A percentile compares a stretch with the other conserved stretches of the same genome.
Conservation (phyloP, 176 grass and related monocot genomes). For the Avena sativa region DNA sequence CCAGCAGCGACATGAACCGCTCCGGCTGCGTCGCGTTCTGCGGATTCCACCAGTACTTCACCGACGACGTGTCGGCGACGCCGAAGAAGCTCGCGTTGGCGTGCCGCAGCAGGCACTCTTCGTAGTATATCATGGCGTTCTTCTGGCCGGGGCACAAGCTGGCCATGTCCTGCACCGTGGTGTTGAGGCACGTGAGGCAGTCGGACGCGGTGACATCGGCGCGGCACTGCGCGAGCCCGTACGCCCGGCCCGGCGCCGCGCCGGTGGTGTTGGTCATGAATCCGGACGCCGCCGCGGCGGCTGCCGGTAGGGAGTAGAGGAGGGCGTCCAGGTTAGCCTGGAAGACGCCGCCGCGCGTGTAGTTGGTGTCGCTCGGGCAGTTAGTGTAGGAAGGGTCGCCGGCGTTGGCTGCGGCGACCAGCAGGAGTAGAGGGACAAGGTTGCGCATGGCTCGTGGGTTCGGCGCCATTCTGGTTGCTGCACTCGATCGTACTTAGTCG, state of each 20-base stretch:
- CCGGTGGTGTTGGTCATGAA: slow-evolving; percentile 44
- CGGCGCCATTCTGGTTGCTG: background rate
- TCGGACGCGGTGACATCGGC: slow-evolving; percentile 27
- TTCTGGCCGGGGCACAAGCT: background rate
- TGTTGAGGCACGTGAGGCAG: slow-evolving; percentile 44
- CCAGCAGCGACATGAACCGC: slow-evolving; percentile 3
- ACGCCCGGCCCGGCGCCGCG: slow-evolving; percentile 23
- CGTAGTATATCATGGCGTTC: background rate
- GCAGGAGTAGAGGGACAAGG: background rate
- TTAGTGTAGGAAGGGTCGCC: no score
- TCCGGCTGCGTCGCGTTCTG: slow-evolving; percentile 1
- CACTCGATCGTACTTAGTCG: no score
- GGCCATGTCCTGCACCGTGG: background rate
- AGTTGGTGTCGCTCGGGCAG: slow-evolving; percentile 31
- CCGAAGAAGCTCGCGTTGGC: slow-evolving; percentile 53
- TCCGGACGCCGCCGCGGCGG: slow-evolving; percentile 16
- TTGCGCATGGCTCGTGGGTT: background rate
- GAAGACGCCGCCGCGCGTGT: no score
- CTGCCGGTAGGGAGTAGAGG: slow-evolving; percentile 44
- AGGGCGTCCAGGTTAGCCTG: slow-evolving; percentile 27
- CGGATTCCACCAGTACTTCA: accelerated
- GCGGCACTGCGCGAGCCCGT: slow-evolving; percentile 65
- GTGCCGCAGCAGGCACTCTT: slow-evolving; percentile 51
- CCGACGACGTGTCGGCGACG: background rate
- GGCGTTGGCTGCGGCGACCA: background rate